phyloP scores from a whole-genome alignment of 2,329 filamentous ascomycete genomes.

The Emericellopsis cladophorae region DNA sequence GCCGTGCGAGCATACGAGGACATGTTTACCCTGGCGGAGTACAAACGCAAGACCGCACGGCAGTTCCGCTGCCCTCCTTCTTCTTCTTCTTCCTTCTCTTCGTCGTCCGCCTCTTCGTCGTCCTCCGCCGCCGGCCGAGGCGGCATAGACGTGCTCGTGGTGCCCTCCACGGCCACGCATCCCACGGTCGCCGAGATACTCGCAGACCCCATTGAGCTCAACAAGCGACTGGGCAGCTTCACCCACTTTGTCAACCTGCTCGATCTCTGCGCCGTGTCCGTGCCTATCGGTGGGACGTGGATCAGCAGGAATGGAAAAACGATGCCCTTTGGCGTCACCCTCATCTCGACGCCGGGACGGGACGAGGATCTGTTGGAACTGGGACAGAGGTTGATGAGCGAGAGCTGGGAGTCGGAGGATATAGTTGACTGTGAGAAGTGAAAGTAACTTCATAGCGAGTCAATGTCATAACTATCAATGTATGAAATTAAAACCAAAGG shows the following conservation, averaged over 20 bases:
- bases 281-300: slow-evolving; percentile 27
- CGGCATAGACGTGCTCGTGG: slow-evolving; percentile 28
- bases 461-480: too few relatives aligned
- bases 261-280: slow-evolving; percentile 36
- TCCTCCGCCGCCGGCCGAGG: slow-evolving; percentile 25
- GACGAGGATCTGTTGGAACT: slow-evolving; percentile 1
- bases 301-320: slow-evolving; percentile 4
- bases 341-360: slow-evolving; percentile 11
- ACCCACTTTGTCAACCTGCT: slow-evolving; percentile 44
- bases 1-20: slow-evolving; percentile 32
- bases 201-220: slow-evolving; percentile 35
- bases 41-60: slow-evolving; percentile 22
- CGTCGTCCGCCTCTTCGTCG: too few relatives aligned
- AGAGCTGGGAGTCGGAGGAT: background rate
- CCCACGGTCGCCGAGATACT: slow-evolving; percentile 35
- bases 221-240: slow-evolving; percentile 35
- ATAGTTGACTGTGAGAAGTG: too few relatives aligned
- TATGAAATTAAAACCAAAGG: too few relatives aligned
- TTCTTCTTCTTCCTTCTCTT: slow-evolving; percentile 15
- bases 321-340: slow-evolving; percentile 31
- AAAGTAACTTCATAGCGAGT: too few relatives aligned
- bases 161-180: slow-evolving; percentile 37
- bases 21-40: slow-evolving; percentile 24
- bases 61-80: slow-evolving; percentile 12
- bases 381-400: background rate